Base-by-base conservation (phyloP, 2,329 filamentous ascomycete genomes). In the Massarina eburnea region DNA sequence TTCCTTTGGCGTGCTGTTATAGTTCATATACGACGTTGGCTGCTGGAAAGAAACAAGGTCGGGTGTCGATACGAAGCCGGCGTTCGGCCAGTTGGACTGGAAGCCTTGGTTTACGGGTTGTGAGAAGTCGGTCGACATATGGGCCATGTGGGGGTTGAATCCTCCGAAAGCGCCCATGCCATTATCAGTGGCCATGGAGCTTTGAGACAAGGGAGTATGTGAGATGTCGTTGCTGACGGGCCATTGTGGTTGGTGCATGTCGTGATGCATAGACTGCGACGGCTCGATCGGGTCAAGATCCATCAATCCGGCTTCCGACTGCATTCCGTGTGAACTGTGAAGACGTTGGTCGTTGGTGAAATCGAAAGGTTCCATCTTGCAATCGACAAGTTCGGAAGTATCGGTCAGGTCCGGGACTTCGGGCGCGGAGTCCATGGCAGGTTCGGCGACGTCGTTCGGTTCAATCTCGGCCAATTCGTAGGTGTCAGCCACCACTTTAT, bases 401-500 rank as follows among this genome's bases (percentile, higher is more conserved):
- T 64, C 61, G 18, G 47, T 55, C 9, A 57, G 43, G 20, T 68
- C 65, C 1, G 53, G 46, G 6, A 55, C 45, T 21, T 66, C 64
- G 15, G 44, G 42, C 1, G 59, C 54, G 20, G 55, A 41, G 33
- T 64, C 62, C 22, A 49, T 50, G 3, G 52, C 52, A n/a, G 53
- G 43, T 39, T 66, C 62, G 29, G 57, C 30, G n/a, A 49, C 43
- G 14, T 66, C 64, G 29, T 58, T 58, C 2, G 58, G 54, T 30
- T 67, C 66, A 24, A 66, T 64, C 34, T 67, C 64, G 9, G 66
- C 80, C 45, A 81, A 68, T 22, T 81, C 79, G 57, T 82, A 84
- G 3, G 82, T 83, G 41, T 81, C 72, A 42, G 76, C 73, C 10
- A 82, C 80, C 35, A 86, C 75, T 54, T 74, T 76, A 49, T 80